These are phyloP conservation scores for Euphrasia arctica DNA, from an alignment of 305 asterid genomes.

Conservation along the genomic window DNA sequence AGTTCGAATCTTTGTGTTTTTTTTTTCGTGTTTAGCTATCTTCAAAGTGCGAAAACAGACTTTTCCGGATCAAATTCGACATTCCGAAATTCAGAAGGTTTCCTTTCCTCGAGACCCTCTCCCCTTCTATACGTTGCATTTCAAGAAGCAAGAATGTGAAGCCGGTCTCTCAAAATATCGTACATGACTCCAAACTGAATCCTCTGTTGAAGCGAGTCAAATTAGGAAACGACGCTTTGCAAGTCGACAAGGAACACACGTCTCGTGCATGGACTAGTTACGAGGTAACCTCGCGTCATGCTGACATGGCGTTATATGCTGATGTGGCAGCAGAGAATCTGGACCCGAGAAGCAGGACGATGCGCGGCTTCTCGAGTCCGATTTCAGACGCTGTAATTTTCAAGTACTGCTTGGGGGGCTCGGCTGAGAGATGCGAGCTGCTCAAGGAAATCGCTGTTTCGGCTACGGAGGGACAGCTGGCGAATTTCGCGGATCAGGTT, in stretches of 20 bases:
- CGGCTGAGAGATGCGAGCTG: slow-evolving; percentile 63
- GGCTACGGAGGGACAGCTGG: slow-evolving; percentile 55
- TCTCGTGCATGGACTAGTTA: slow-evolving; percentile 44
- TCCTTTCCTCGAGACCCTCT: slow-evolving; percentile 57
- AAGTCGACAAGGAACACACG: slow-evolving; percentile 29
- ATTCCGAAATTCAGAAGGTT: slow-evolving; percentile 47
- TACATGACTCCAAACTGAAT: slow-evolving; percentile 70
- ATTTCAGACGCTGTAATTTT: slow-evolving; percentile 74
- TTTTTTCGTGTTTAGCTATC: slow-evolving; percentile 58
- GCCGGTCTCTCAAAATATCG: slow-evolving; percentile 47
- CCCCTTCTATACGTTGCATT: slow-evolving; percentile 74
- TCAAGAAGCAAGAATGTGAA: slow-evolving; percentile 65
- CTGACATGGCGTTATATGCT: too few relatives aligned
- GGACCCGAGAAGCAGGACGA: slow-evolving; percentile 41
- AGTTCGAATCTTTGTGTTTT: neutral
- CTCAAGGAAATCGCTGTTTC: slow-evolving; percentile 82
- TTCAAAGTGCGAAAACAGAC: slow-evolving; percentile 82
- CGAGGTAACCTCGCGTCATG: slow-evolving; percentile 40
- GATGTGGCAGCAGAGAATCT: slow-evolving; percentile 45
- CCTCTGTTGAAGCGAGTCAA: slow-evolving; percentile 86
- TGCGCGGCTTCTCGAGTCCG: slow-evolving; percentile 36
- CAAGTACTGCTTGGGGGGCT: slow-evolving; percentile 83
- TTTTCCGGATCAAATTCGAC: slow-evolving; percentile 66
- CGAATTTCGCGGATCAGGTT: slow-evolving; percentile 64
- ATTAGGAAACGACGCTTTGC: slow-evolving; percentile 53